Base-by-base conservation (phyloP, 257 asterid genomes). In the Jaltomata sinuosa region DNA sequence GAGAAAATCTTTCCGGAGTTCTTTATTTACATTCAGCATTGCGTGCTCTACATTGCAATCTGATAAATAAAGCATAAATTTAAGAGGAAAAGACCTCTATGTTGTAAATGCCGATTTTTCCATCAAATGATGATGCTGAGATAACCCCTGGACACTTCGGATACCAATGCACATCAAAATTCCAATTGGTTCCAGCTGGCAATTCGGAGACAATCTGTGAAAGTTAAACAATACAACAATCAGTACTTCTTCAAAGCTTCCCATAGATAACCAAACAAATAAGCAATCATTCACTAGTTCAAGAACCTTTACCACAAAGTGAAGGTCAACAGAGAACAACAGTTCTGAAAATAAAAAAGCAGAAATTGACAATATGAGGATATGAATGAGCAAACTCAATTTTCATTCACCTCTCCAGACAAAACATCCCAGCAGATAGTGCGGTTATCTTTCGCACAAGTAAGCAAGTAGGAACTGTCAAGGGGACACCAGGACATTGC, bases 401-500 rank as follows among this genome's bases (percentile, higher is more conserved):
- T 47, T 82, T 81, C 77, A 72, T 67, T 87, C 83, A 95, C 99
- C 96, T 97, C 96, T 81, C 98, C 98, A 89, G 97, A 90, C 57
- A 50, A 81, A 45, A 95, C 88, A 86, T 97, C 98, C 99, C 99
- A 97, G 92, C 99, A 95, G 86, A 97, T 93, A n/a, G 99, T 97
- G 59, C 99, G 97, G 86, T 94, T 97, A 89, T 97, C 99, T 85
- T 97, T 97, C 78, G 97, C 97, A 91, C 99, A 97, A n/a, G 99
- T 95, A 87, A 97, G 95, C 83, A 97, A 86, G 88, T 97, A 95
- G 69, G 99, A 92, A 88, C 96, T 95, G 84, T 97, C 99, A 84
- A 89, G 84, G 14, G 98, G 98, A 91, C 99, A 97, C 99, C 99
- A 97, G 68, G 99, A 91, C 98, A 97, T 97, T 40, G 97, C 98